A percentile compares a stretch with the other conserved stretches of the same genome.
phyloP scores from a whole-genome alignment of 345 rosid species.

The Populus pruinosa region DNA sequence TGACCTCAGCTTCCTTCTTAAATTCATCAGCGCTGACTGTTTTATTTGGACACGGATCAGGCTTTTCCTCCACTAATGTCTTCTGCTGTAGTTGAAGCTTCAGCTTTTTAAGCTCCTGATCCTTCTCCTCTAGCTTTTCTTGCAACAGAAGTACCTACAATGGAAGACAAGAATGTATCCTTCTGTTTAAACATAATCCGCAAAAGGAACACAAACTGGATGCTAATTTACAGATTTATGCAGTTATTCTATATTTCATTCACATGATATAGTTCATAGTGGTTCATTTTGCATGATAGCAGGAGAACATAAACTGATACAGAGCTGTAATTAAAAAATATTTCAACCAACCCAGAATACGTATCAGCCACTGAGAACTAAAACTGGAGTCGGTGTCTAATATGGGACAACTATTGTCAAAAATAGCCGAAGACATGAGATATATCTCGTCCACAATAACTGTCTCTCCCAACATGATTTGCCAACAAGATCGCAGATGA shows the following conservation, averaged over 20 bases:
- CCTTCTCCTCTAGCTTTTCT: constrained; percentile 71
- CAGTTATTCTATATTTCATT: neutral
- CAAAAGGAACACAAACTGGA: too few species aligned
- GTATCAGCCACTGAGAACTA: too few species aligned
- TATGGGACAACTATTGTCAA: neutral
- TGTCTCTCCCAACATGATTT: neutral
- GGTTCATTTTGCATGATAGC: neutral
- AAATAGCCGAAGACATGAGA: neutral
- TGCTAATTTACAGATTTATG: too few species aligned
- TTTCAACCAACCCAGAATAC: neutral
- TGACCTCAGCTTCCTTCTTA: neutral
- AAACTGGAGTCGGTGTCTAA: neutral
- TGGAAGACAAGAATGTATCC: neutral
- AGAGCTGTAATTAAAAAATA: neutral
- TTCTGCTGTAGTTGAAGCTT: constrained; percentile 46
- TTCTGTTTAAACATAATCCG: too few species aligned
- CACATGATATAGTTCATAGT: neutral
- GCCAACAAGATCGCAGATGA: neutral
- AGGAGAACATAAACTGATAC: neutral
- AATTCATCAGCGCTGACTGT: constrained; percentile 26
- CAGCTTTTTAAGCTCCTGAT: constrained; percentile 41
- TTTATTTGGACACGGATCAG: constrained; percentile 28
- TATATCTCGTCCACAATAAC: neutral
- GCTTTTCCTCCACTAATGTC: constrained; percentile 21
- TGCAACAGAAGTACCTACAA: constrained; percentile 66